Evolutionary conservation across 768 basidiomycete species (phyloP), one percentile per base, ranked within the genome.

Genomic region (Rhodotorula taiwanensis): DNA sequence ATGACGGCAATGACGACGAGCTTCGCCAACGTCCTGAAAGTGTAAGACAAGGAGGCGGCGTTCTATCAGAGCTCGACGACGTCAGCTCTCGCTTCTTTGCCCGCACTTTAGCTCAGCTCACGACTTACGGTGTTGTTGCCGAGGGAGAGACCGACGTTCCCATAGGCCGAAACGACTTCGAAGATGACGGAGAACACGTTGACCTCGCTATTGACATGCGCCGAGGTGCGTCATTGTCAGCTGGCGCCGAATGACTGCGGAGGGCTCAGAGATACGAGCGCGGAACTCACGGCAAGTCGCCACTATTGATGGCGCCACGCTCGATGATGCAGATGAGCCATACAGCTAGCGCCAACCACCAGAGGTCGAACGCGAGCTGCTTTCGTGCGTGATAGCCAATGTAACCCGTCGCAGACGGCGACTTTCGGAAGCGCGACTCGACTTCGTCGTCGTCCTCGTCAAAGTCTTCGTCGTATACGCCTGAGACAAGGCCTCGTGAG

Each of bases 341-440:
- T 18, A 97, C 76, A 0, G 89, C 90, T 18, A 89, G 75, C 0
- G 79, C 87, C 27, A 97, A 75, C 91, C 91, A 95, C 93, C 93
- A 95, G 83, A 97, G 90, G 76, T 95, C 92, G 67, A 95, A 97
- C 5, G 93, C 88, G 59, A 99, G 83, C 74, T 99, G 94, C 70
- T 81, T 82, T 49, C 88, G 82, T 18, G 86, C 86, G 74, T 93
- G 91, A 84, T 62, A 66, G 28, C 60, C 52, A 42, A 70, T 65
- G 60, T 73, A 75, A 18, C 59, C 43, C 30, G 66, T 62, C 41
- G 70, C 65, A 7, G 62, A 69, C 34, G 56, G 69, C 31, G 60
- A 52, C 53, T 70, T 59, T 20, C 33, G 52, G 42, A 60, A 63
- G 21, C 55, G 55, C 0, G 58, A 70, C 55, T 75, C 69, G n/a